Percentiles rank a stretch among this genome's conserved stretches.
phyloP scores from a whole-genome alignment of 2,329 filamentous ascomycete species.

The Fusarium cyanostomum region DNA sequence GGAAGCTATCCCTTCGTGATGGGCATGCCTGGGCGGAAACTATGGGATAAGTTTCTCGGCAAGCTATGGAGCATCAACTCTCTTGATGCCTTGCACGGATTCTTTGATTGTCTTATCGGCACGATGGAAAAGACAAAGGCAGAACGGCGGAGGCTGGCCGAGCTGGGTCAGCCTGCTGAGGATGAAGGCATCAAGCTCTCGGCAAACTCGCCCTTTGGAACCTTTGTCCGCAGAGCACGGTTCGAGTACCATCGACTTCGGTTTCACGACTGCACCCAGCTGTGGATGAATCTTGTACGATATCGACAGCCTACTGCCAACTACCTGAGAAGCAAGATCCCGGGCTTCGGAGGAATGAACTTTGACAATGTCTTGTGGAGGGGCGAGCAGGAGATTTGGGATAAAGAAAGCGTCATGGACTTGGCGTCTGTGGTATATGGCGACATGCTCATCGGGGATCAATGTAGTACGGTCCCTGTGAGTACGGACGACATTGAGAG shows the following conservation, averaged over 20 bases:
- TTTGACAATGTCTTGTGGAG: constrained; percentile 66
- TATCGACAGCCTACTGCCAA: constrained; percentile 81
- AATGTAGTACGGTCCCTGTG: constrained; percentile 57
- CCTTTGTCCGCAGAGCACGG: constrained; percentile 78
- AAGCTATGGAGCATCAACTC: constrained; percentile 87
- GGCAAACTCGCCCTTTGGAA: constrained; percentile 80
- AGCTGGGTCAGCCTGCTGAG: constrained; percentile 54
- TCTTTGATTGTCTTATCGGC: constrained; percentile 70
- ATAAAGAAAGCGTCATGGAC: constrained; percentile 53
- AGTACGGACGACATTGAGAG: constrained; percentile 84
- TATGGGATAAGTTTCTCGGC: constrained; percentile 88
- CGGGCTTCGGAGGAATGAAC: constrained; percentile 64
- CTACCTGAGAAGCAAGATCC: constrained; percentile 71
- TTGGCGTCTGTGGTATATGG: constrained; percentile 62
- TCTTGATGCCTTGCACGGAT: constrained; percentile 79
- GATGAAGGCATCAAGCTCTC: constrained; percentile 70
- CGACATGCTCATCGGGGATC: constrained; percentile 59
- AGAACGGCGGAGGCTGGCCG: constrained; percentile 64
- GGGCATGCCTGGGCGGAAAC: constrained; percentile 75
- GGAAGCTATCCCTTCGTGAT: constrained; percentile 60
- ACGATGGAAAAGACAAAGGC: constrained; percentile 71
- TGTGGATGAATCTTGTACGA: constrained; percentile 85
- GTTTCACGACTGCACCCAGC: constrained; percentile 78
- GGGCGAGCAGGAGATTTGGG: constrained; percentile 62
- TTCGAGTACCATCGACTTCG: constrained; percentile 83